These are phyloP conservation scores for Populus nigra DNA, from an alignment of 345 rosid species.

Conservation along the genomic window DNA sequence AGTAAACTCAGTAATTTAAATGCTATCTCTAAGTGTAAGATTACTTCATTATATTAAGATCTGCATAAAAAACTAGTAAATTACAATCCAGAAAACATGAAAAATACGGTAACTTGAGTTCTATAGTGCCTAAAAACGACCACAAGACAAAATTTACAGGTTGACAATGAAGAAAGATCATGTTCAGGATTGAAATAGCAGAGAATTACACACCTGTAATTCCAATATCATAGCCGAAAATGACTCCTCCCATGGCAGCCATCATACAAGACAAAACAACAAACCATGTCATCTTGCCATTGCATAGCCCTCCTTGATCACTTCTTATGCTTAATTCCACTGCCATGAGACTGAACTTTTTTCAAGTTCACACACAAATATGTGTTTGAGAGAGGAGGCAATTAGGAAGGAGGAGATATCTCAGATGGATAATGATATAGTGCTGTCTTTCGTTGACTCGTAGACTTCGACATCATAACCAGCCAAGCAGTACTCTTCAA, in stretches of 20 bases:
- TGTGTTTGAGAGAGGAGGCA: background rate
- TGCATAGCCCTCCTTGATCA: conserved; percentile 27
- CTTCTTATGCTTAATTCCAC: conserved; percentile 26
- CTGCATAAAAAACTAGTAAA: too few relatives aligned
- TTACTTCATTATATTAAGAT: too few relatives aligned
- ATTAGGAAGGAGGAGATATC: background rate
- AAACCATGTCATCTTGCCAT: conserved; percentile 55
- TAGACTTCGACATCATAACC: background rate
- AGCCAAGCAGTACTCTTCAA: too few relatives aligned
- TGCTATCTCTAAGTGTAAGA: too few relatives aligned
- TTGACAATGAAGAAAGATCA: too few relatives aligned
- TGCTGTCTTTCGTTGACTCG: background rate
- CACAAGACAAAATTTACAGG: too few relatives aligned
- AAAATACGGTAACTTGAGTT: too few relatives aligned
- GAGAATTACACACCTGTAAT: conserved; percentile 48
- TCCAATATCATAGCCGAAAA: conserved; percentile 88
- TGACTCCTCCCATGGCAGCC: conserved; percentile 90
- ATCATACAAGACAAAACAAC: conserved; percentile 68
- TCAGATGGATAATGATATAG: background rate
- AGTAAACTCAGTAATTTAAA: too few relatives aligned
- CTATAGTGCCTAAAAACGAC: too few relatives aligned
- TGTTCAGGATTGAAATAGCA: too few relatives aligned
- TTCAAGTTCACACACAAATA: background rate
- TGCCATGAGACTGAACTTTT: conserved; percentile 39
- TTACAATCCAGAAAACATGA: too few relatives aligned